These are phyloP conservation scores for Ceratobasidium papillatum DNA, from an alignment of 1,284 basidiomycete genomes.

Conservation along the genomic window DNA sequence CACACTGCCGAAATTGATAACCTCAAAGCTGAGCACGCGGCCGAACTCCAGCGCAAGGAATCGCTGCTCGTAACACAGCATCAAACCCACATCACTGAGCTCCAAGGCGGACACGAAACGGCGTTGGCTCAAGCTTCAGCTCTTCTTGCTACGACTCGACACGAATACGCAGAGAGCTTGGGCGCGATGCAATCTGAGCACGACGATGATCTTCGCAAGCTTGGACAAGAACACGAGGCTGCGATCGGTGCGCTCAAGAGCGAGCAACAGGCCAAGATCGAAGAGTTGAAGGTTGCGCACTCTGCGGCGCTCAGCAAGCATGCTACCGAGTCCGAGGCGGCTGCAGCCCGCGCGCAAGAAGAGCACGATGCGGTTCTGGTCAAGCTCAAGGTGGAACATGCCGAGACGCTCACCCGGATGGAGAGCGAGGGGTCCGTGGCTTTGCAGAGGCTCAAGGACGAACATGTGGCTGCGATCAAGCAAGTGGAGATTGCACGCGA, in stretches of 20 bases:
- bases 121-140: slow-evolving; percentile 57
- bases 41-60: slow-evolving; percentile 47
- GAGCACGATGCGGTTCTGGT: slow-evolving; percentile 67
- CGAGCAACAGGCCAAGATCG: slow-evolving; percentile 42
- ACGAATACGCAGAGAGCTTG: slow-evolving; percentile 59
- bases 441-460: slow-evolving; percentile 35
- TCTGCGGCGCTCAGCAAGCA: slow-evolving; percentile 25
- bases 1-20: slow-evolving; percentile 60
- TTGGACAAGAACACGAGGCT: slow-evolving; percentile 42
- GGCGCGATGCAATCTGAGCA: slow-evolving; percentile 40
- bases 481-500: slow-evolving; percentile 77
- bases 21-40: slow-evolving; percentile 58
- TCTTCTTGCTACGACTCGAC: slow-evolving; percentile 57
- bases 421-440: slow-evolving; percentile 44
- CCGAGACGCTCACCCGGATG: slow-evolving; percentile 19
- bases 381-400: slow-evolving; percentile 44
- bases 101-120: slow-evolving; percentile 60
- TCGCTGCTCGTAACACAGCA: slow-evolving; percentile 52
- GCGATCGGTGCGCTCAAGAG: slow-evolving; percentile 40
- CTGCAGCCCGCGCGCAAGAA: slow-evolving; percentile 33
- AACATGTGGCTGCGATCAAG: slow-evolving; percentile 54
- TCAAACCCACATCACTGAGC: slow-evolving; percentile 60
- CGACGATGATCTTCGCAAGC: slow-evolving; percentile 33
- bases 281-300: slow-evolving; percentile 14
- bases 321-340: neutral